A percentile compares a stretch with the other conserved stretches of the same genome.
Conservation (phyloP, 345 rosid species). For the Gossypium bickii region DNA sequence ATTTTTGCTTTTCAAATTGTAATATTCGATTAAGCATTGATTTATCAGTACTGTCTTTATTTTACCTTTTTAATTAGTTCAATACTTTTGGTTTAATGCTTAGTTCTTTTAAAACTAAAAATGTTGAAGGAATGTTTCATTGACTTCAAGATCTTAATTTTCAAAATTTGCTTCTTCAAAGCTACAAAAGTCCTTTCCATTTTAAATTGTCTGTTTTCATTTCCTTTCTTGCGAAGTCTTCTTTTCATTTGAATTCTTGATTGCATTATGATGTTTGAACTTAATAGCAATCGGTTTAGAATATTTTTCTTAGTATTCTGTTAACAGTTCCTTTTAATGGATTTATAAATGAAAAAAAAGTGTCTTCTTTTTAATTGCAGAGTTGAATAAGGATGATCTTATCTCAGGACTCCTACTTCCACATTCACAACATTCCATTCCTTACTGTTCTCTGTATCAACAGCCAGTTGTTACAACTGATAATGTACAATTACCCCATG, state of each 20-base stretch:
- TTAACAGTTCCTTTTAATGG: neutral
- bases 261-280: neutral
- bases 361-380: constrained; percentile 35
- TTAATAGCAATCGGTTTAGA: neutral
- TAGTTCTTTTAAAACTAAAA: neutral
- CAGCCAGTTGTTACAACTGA: constrained; percentile 30
- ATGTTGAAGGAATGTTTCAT: neutral
- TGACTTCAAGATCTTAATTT: neutral
- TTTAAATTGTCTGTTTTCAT: neutral
- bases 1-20: neutral
- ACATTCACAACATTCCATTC: constrained; percentile 34
- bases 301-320: neutral
- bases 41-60: neutral
- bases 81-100: neutral
- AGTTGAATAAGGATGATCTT: constrained; percentile 64
- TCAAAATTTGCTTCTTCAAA: neutral
- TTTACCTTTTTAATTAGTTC: neutral
- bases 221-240: neutral
- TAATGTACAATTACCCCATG: constrained; percentile 23
- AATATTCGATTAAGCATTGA: neutral
- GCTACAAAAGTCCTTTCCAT: neutral
- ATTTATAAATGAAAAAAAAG: neutral
- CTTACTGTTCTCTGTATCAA: constrained; percentile 33
- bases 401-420: constrained; percentile 54
- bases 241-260: constrained; percentile 7